Base-by-base conservation (phyloP, 2,329 filamentous ascomycete genomes). In the Fusarium siculi region DNA sequence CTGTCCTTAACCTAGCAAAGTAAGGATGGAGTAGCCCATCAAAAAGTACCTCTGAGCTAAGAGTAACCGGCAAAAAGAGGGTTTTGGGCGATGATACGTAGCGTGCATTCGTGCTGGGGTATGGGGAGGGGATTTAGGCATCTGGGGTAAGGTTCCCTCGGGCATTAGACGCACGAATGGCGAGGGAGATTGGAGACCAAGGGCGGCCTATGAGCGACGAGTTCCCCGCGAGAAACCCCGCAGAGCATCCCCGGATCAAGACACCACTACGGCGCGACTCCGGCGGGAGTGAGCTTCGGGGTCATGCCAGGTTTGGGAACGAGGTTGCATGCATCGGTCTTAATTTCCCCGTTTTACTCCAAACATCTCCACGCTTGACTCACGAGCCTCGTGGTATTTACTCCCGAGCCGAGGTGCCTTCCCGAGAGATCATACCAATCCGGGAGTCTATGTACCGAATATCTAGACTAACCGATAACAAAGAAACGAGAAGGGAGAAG, bases 201-300 rank as follows among this genome's bases (percentile, higher is more conserved):
- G 28, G 25, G 32, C 34, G n/a, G 5, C 62, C 56, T 53, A 44
- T 64, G 7, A 39, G 11, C 5, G 25, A 21, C 7, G 15, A 19
- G 19, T 67, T 67, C 49, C 65, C 65, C 65, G 54, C 40, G 39
- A 52, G 23, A 21, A 46, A 25, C 66, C 66, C 66, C 66, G 57
- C 66, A 69, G 65, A 42, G 34, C 49, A 40, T 49, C 66, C 66
- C 66, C 66, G 66, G 66, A 69, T 58, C 46, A 63, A 73, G 62
- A 73, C 69, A 73, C 66, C 58, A 70, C 65, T 60, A 70, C 72
- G 65, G 72, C 72, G 72, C 73, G 60, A 74, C 68, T 74, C 65
- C 72, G 72, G 72, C 32, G 42, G 55, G 23, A 50, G 16, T 16
- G 32, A 32, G 46, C 46, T n/a, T 72, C 63, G 58, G 70, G 65